phyloP scores from a whole-genome alignment of 2,329 filamentous ascomycete genomes.

The Ophiostoma sp. region DNA sequence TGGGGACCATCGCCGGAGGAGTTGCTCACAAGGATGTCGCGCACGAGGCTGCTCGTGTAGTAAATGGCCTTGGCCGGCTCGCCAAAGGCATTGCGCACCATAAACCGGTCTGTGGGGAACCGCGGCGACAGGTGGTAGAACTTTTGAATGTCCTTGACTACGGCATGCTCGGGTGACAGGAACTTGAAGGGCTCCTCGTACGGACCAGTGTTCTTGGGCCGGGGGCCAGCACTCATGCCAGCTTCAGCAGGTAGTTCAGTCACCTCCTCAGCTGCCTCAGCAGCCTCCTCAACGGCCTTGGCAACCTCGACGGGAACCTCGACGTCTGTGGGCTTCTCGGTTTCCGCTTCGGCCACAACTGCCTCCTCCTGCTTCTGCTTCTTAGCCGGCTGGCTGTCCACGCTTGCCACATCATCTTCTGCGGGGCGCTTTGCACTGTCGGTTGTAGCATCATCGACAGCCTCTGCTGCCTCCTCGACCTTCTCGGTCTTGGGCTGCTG shows the following conservation, averaged over 20 bases:
- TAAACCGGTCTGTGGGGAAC: slow-evolving; percentile 86
- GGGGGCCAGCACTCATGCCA: slow-evolving; percentile 25
- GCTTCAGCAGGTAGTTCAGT: not conserved
- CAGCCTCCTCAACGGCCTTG: slow-evolving; percentile 3
- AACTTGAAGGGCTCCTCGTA: slow-evolving; percentile 95
- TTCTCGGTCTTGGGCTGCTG: slow-evolving; percentile 27
- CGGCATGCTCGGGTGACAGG: slow-evolving; percentile 65
- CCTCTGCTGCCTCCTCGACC: slow-evolving; percentile 22
- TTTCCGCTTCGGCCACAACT: slow-evolving; percentile 18
- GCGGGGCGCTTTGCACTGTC: slow-evolving; percentile 32
- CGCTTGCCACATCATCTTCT: slow-evolving; percentile 31
- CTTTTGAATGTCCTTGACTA: slow-evolving; percentile 68
- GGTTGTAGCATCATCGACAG: not conserved
- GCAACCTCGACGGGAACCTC: slow-evolving; percentile 1
- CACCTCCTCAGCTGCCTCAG: not conserved
- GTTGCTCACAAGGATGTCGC: slow-evolving; percentile 79
- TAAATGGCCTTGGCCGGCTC: slow-evolving; percentile 92
- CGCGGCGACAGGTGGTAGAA: slow-evolving; percentile 81
- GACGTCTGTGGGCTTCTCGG: slow-evolving; percentile 16
- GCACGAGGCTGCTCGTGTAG: slow-evolving; percentile 80
- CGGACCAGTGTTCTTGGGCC: slow-evolving; percentile 45
- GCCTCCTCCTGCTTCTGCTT: slow-evolving; percentile 35
- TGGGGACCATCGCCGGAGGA: slow-evolving; percentile 63
- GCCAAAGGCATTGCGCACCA: slow-evolving; percentile 89
- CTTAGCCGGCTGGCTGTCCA: slow-evolving; percentile 33